Evolutionary conservation across 352 stramenopile genomes (phyloP).

Genomic region (Globisporangium abappressorium): DNA sequence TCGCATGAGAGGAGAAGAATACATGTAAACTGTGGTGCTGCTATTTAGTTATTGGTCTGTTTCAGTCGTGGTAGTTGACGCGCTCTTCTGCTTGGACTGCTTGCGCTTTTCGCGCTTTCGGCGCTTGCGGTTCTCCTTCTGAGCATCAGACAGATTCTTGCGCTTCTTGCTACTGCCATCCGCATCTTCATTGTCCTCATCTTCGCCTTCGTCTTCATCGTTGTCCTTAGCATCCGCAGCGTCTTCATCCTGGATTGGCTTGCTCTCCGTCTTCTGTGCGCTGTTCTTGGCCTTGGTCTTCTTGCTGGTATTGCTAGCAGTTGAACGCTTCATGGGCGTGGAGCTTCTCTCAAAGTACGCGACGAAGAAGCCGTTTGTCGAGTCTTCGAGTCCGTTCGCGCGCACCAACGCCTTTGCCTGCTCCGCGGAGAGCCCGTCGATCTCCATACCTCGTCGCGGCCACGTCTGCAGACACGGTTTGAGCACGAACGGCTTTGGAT

Average conservation of each 20-base stretch:
- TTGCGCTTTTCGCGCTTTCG: constrained; percentile 69
- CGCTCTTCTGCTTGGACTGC: constrained; percentile 20
- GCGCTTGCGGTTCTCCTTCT: constrained; percentile 74
- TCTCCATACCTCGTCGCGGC: constrained; percentile 61
- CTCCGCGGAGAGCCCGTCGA: constrained; percentile 51
- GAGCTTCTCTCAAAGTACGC: constrained; percentile 89
- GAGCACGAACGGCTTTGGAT: constrained; percentile 60
- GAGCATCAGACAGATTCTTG: constrained; percentile 55
- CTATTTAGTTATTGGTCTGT: not conserved
- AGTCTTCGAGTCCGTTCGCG: constrained; percentile 90
- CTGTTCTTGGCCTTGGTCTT: not conserved
- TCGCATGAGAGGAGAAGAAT: not conserved
- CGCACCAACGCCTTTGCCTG: constrained; percentile 87
- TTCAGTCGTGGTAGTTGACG: not conserved
- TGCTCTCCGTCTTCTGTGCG: not conserved
- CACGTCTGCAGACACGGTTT: constrained; percentile 67
- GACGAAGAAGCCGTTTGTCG: constrained; percentile 97
- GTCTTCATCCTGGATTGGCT: constrained; percentile 6
- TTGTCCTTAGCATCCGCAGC: not conserved
- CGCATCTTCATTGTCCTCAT: not conserved
- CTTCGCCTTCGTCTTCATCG: not conserved
- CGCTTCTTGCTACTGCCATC: constrained; percentile 40
- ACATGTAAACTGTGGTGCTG: not conserved
- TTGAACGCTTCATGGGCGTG: constrained; percentile 3
- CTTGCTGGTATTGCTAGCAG: not conserved